Percentiles rank a stretch among this genome's conserved stretches.
Evolutionary conservation across 2,329 filamentous ascomycete genomes (phyloP).

Genomic region (Teratosphaeria epicoccoides): DNA sequence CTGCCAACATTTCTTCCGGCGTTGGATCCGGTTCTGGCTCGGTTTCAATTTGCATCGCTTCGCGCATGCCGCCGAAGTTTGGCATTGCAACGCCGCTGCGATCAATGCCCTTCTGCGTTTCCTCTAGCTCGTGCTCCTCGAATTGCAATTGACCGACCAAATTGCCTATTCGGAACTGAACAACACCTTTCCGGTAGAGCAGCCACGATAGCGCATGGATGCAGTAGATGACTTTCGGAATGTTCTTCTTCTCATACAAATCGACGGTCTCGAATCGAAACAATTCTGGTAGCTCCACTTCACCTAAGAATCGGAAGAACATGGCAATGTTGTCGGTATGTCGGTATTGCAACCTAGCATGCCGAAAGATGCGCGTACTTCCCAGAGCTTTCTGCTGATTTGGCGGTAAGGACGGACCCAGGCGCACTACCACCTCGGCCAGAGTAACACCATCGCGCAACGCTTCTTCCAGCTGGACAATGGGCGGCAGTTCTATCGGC

Average conservation of each 20-base stretch:
- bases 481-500: slow-evolving; percentile 73
- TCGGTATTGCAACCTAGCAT: slow-evolving; percentile 77
- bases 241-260: slow-evolving; percentile 98
- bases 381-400: slow-evolving; percentile 22
- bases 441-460: slow-evolving; percentile 86
- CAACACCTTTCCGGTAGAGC: slow-evolving; percentile 87
- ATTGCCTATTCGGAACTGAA: slow-evolving; percentile 93
- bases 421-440: slow-evolving; percentile 82
- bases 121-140: slow-evolving; percentile 92
- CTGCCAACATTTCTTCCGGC: slow-evolving; percentile 74
- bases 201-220: slow-evolving; percentile 96
- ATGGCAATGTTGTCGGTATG: slow-evolving; percentile 97
- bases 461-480: slow-evolving; percentile 87
- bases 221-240: slow-evolving; percentile 97
- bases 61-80: slow-evolving; percentile 94
- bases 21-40: slow-evolving; percentile 66
- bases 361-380: slow-evolving; percentile 62
- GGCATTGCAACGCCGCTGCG: slow-evolving; percentile 93
- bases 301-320: slow-evolving; percentile 88
- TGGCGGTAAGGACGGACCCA: slow-evolving; percentile 64
- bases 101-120: slow-evolving; percentile 92
- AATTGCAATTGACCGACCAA: slow-evolving; percentile 94
- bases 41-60: slow-evolving; percentile 81
- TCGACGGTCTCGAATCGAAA: slow-evolving; percentile 97
- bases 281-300: slow-evolving; percentile 84